These are phyloP conservation scores for Physcomitrellopsis africana DNA, from an alignment of 225 moss, liverwort and hornwort genomes.

Conservation along the genomic window DNA sequence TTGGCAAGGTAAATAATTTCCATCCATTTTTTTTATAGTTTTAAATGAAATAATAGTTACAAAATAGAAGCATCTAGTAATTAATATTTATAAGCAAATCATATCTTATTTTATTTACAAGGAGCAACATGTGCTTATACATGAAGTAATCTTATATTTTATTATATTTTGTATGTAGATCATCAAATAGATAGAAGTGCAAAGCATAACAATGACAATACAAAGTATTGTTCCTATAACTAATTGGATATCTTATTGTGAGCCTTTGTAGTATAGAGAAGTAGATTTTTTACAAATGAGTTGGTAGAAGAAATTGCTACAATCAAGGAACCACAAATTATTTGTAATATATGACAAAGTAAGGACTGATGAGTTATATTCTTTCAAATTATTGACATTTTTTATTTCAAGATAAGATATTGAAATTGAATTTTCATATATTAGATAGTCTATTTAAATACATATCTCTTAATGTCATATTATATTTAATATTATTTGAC, in stretches of 20 bases:
- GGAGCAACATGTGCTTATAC: neutral
- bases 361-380: neutral
- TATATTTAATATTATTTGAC: neutral
- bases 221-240: conserved; percentile 29
- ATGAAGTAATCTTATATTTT: no score
- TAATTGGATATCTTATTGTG: conserved; percentile 56
- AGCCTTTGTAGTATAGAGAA: conserved; percentile 60
- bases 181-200: conserved; percentile 48
- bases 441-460: neutral
- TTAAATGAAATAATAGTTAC: neutral
- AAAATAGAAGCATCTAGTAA: neutral
- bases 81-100: neutral
- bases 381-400: neutral
- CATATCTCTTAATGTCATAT: neutral
- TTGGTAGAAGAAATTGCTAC: conserved; percentile 67
- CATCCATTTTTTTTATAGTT: no score
- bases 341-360: conserved; percentile 78
- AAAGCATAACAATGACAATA: conserved; percentile 58
- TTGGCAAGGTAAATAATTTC: conserved; percentile 57
- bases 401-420: neutral
- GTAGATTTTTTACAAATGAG: conserved; percentile 37
- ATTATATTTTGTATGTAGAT: neutral
- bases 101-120: neutral
- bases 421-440: neutral
- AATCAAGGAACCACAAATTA: conserved; percentile 73